These are phyloP conservation scores for Mikania micrantha DNA, from an alignment of 129 eudicot genomes.

Conservation along the genomic window DNA sequence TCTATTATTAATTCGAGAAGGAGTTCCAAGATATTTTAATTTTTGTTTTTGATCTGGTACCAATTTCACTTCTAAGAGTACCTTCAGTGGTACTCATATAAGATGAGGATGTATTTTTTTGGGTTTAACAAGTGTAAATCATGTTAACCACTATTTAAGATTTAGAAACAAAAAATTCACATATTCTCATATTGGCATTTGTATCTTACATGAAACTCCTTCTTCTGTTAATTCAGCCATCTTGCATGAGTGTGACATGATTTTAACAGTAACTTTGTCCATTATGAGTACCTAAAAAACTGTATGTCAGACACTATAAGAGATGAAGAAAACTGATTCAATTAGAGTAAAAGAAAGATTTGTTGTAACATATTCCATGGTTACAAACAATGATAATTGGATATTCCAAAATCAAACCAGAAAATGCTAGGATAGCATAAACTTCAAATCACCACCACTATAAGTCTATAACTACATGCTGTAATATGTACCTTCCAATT, in stretches of 20 bases:
- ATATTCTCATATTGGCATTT: constrained; percentile 31
- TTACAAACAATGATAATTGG: neutral
- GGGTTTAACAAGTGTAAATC: neutral
- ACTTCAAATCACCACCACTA: neutral
- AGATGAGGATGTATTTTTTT: neutral
- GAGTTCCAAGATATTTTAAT: too few species aligned
- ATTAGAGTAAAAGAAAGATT: neutral
- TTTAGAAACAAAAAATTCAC: constrained; percentile 9
- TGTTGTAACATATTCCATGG: neutral
- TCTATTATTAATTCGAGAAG: too few species aligned
- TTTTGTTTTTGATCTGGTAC: too few species aligned
- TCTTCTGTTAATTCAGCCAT: constrained; percentile 94
- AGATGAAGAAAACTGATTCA: constrained; percentile 4
- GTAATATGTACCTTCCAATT: constrained; percentile 73
- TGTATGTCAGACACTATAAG: constrained; percentile 7
- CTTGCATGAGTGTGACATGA: constrained; percentile 86
- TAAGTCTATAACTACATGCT: neutral
- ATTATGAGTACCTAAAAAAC: constrained; percentile 73
- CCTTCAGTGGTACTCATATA: neutral
- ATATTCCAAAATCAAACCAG: neutral
- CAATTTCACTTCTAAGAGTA: too few species aligned
- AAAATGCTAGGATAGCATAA: neutral
- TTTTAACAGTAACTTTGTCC: constrained; percentile 78
- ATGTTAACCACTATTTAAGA: neutral
- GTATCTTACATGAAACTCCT: constrained; percentile 92